Percentiles rank a stretch among this genome's conserved stretches.
These are phyloP conservation scores for Acacia pycnantha DNA, from an alignment of 331 rosid genomes.

Conservation along the genomic window DNA sequence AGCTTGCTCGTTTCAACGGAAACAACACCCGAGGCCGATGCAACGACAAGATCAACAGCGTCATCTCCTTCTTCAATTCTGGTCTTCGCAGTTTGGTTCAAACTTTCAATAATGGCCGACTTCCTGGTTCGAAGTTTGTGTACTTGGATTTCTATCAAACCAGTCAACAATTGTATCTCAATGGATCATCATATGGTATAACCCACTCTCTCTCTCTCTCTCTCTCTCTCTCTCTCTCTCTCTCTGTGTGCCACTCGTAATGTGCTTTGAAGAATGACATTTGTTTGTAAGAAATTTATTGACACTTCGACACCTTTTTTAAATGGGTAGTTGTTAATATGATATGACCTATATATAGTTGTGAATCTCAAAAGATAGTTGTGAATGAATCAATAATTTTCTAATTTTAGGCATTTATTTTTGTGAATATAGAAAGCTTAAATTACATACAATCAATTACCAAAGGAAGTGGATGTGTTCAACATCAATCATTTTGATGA, in stretches of 20 bases:
- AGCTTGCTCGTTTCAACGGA: slow-evolving; percentile 65
- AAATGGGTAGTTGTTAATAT: neutral
- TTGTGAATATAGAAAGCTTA: neutral
- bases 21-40: slow-evolving; percentile 58
- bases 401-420: neutral
- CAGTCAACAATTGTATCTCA: slow-evolving; percentile 50
- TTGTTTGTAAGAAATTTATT: too few relatives aligned
- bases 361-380: neutral
- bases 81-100: slow-evolving; percentile 66
- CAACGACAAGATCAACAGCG: slow-evolving; percentile 75
- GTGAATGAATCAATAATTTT: neutral
- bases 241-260: too few relatives aligned
- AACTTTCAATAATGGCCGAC: slow-evolving; percentile 61
- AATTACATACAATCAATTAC: neutral
- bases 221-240: too few relatives aligned
- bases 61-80: slow-evolving; percentile 59
- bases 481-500: neutral
- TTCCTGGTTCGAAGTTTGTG: slow-evolving; percentile 84
- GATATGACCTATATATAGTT: neutral
- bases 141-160: slow-evolving; percentile 65
- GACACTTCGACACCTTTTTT: neutral
- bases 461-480: neutral
- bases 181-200: slow-evolving; percentile 45
- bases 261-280: too few relatives aligned
- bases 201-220: neutral